phyloP scores from a whole-genome alignment of 768 basidiomycete species.

The Hygrophorus russula region DNA sequence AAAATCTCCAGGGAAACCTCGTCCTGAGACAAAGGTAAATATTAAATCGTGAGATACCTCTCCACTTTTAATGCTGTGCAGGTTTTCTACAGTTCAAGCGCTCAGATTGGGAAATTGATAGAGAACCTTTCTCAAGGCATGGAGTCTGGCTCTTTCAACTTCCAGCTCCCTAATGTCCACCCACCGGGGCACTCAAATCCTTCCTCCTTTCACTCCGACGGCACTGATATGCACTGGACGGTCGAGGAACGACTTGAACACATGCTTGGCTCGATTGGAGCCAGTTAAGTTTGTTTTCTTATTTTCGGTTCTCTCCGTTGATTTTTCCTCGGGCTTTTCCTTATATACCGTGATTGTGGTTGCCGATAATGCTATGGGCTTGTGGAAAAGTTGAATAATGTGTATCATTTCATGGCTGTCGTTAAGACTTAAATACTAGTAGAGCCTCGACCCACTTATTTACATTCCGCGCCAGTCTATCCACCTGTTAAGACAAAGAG shows the following conservation, averaged over 20 bases:
- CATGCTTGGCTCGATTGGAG: conserved; percentile 44
- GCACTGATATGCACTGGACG: conserved; percentile 48
- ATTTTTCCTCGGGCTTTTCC: conserved; percentile 10
- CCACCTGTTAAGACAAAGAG: conserved; percentile 68
- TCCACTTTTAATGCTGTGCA: conserved; percentile 17
- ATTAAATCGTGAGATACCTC: conserved; percentile 10
- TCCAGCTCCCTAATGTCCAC: conserved; percentile 31
- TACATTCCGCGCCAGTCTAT: conserved; percentile 47
- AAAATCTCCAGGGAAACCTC: conserved; percentile 42
- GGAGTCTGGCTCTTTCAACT: conserved; percentile 80
- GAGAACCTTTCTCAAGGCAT: conserved; percentile 73
- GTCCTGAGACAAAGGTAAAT: conserved; percentile 79
- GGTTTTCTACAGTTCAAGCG: conserved; percentile 67
- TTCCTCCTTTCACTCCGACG: conserved; percentile 48
- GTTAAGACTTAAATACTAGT: no score
- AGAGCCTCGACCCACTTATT: conserved; percentile 10
- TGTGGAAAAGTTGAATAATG: background rate
- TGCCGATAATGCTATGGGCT: background rate
- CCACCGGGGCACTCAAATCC: conserved; percentile 43
- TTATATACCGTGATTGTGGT: conserved; percentile 11
- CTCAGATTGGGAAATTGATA: conserved; percentile 75
- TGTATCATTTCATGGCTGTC: no score
- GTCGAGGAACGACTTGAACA: conserved; percentile 70
- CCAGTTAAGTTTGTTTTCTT: conserved; percentile 11
- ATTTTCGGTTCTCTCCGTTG: conserved; percentile 14